Base-by-base conservation (phyloP, 768 basidiomycete genomes). In the Baorangia bicolor region DNA sequence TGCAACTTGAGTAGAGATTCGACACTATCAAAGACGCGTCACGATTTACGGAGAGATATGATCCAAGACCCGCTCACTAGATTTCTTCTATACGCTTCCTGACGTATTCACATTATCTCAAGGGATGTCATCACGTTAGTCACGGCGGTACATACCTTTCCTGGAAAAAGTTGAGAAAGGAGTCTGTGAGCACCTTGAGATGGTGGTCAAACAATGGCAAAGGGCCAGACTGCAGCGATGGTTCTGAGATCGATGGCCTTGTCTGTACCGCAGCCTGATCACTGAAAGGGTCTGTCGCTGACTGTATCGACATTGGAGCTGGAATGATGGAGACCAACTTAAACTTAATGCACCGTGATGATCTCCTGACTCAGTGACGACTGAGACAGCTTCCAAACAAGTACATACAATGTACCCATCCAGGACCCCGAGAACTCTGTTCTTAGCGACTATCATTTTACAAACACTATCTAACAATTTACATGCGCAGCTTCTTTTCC, bases 51-150 rank as follows among this genome's bases (percentile, higher is more conserved):
- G 38, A 55, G 38, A 13, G 35, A 27, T n/a, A 47, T 37, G 14
- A 23, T 34, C 13, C 42, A 11, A 40, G 33, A 38, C 35, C 46
- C 43, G 43, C 86, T 68, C 66, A 94, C 92, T 95, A 95, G 53
- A 73, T 70, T 64, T 95, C 93, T 70, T 97, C 94, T 51, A 94
- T 89, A 40, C 83, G 82, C 69, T 85, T 87, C 68, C 92, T 93
- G 66, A 31, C 61, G 59, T 30, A 14, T 16, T 41, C 48, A 46
- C 53, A 49, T 61, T 61, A 68, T 60, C 52, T 67, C 51, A 56
- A 54, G 51, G n/a, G 46, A 51, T 40, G 56, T 56, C 57, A 62
- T 45, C 42, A 44, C 33, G 47, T 34, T 63, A 57, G 43, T 57
- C 51, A 62, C 47, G 46, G 53, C 43, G 30, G 31, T 40, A 62